Evolutionary conservation across 208 protist species (phyloP), one percentile per base, ranked within the genome.

Genomic region (Trypanosoma conorhini): DNA sequence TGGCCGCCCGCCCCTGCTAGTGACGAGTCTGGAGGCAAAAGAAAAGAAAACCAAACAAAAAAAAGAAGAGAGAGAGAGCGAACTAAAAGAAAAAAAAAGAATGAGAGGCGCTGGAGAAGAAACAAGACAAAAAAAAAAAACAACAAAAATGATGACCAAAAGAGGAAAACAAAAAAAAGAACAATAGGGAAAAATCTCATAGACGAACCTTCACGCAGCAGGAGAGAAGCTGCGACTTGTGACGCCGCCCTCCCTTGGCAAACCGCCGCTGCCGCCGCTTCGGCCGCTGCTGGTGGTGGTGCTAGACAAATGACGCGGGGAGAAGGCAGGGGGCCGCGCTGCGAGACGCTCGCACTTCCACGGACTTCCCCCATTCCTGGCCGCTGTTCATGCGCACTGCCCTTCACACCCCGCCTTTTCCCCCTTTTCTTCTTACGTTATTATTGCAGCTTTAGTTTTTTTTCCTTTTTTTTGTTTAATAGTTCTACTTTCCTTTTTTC

Each of bases 1-100:
- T 85, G 38, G 51, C 71, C 19, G 22, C 59, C 46, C 24, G 38
- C 5, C 17, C 22, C 5, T 21, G 42, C 38, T 9, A 35, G 31
- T 21, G 35, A 38, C 19, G 30, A 3, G 19, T 19, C 15, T 51
- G 7, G 21, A 40, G 40, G 15, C 62, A 21, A 35, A 35, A 56
- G 5, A 52, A 66, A 0, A 2, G 40, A 54, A 35, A 35, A 56
- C 5, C 30, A 66, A 0, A 2, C 35, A 54, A 38, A 38, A 66
- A 55, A 52, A 48, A 42, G 38, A 35, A 17, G 48, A 63, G 28
- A 63, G 19, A 46, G 48, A 51, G 48, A 63, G 19, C n/a, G n/a
- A n/a, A n/a, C n/a, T n/a, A n/a, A n/a, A 30, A 10, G 50, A 15
- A 21, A 31, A 61, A 61, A 9, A 17, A 60, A 38, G 15, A 60